These are phyloP conservation scores for Leccinum laetum DNA, from an alignment of 1,284 basidiomycete species.

Conservation along the genomic window DNA sequence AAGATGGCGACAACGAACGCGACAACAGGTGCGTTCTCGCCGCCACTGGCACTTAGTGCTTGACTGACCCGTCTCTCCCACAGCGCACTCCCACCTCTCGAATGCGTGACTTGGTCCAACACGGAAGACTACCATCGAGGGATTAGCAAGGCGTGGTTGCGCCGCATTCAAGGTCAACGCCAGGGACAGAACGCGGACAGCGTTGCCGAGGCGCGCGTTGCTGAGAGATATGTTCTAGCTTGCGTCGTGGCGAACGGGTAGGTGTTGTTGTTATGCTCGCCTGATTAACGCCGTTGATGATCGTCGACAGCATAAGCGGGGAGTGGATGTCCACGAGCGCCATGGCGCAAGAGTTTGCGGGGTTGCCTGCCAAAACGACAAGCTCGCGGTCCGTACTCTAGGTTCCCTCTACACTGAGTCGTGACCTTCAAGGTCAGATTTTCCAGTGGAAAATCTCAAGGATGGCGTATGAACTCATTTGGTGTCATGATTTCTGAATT, in stretches of 20 bases:
- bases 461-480: too few species aligned
- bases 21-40: too few species aligned
- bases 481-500: too few species aligned
- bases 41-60: too few species aligned
- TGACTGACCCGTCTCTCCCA: too few species aligned
- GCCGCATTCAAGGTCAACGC: constrained; percentile 39
- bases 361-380: constrained; percentile 52
- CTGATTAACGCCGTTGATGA: background rate
- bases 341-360: constrained; percentile 67
- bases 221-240: constrained; percentile 62
- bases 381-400: constrained; percentile 53
- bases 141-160: constrained; percentile 64
- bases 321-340: constrained; percentile 59
- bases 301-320: constrained; percentile 56
- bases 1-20: too few species aligned
- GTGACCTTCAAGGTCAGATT: background rate
- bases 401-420: background rate
- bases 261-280: background rate
- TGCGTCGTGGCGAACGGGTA: constrained; percentile 70
- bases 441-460: too few species aligned
- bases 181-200: constrained; percentile 36
- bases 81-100: constrained; percentile 20
- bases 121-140: constrained; percentile 68
- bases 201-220: constrained; percentile 44
- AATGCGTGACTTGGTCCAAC: constrained; percentile 57